Base-by-base conservation (phyloP, 805 yeast species). In the Diddensiella caesifluorescens region DNA sequence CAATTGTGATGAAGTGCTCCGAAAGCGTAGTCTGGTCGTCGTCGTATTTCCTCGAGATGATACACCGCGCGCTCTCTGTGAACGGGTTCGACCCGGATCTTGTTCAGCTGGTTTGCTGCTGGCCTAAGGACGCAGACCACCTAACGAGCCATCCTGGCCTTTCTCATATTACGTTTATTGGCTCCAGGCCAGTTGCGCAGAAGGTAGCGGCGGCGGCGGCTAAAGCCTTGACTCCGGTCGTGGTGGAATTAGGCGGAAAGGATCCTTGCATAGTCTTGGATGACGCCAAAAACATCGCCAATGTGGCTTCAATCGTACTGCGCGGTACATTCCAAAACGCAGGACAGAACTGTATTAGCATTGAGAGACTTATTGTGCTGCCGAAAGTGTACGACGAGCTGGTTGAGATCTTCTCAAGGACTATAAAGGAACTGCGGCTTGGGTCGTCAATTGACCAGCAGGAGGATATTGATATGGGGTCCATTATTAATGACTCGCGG, bases 321-420 rank as follows among this genome's bases (percentile, higher is more conserved):
- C 74, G 99, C 57, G 99, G 98, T 26, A 82, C 95, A 0, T 92
- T 90, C 68, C 99, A 92, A 65, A 83, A 95, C 41, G 84, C 95
- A 0, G 99, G 99, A 9, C 99, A 92, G 65, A 92, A 92, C 60
- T 92, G 99, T 67, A 92, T 92, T 56, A 97, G 99, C 28, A 84
- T 92, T 41, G 99, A 92, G 65, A 73, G 98, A 44, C 94, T 92
- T 4, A 81, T 92, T 48, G 87, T 89, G 27, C 71, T 86, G 34
- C 83, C 83, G 4, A 67, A 68, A 31, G 75, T 78, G 21, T 89
- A 92, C 63, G 80, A 77, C 18, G 55, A 63, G 32, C 63, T 92
- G 31, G 80, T 81, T 1, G 63, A 65, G 0, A 73, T 77, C 6
- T 67, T 92, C 32, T 51, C 71, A 1, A 62, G 69, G 23, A 71